Base-by-base conservation (phyloP, 805 yeast genomes). In the Barnettozyma botsteinii region DNA sequence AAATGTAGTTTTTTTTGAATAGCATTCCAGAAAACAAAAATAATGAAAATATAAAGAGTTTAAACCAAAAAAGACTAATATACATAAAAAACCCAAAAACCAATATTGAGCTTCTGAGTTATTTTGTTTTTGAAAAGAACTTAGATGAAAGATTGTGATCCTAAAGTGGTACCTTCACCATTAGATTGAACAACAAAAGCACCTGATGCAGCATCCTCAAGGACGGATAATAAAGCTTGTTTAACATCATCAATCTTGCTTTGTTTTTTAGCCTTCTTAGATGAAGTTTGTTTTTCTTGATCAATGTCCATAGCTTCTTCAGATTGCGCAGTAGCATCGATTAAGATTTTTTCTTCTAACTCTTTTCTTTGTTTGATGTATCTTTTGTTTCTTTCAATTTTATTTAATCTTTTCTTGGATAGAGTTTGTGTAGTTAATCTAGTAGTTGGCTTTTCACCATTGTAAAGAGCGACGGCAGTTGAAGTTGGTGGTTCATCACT, bases 161-260 rank as follows among this genome's bases (percentile, higher is more conserved):
- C 96, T 48, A 88, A 63, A 11, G 94, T 82, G 25, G 96, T 88
- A 42, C 96, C 96, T 56, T 79, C 77, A 28, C 86, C 85, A 20
- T 69, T 61, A 9, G 64, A 50, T 21, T 66, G 60, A 33, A 70
- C 59, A 24, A 67, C 62, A 43, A 76, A 62, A 15, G 70, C 69
- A 25, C 66, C 66, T 28, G 70, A 60, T 5, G 75, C 66, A 23
- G 67, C 64, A 55, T 79, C 84, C 40, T 77, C 85, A 29, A 82
- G 70, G n/a, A 78, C 81, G 2, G 75, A 67, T 86, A 89, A 82
- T 25, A 84, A 69, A 7, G 86, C 83, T 32, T 72, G 72, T 62
- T 81, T 79, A 37, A 81, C 72, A 43, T 69, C 55, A 48, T 68
- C 71, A 50, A 73, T 64, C 45, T 64, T 62, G 2, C 53, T 46